Base-by-base conservation (phyloP, 345 rosid genomes). In the Eucalyptus cloeziana region DNA sequence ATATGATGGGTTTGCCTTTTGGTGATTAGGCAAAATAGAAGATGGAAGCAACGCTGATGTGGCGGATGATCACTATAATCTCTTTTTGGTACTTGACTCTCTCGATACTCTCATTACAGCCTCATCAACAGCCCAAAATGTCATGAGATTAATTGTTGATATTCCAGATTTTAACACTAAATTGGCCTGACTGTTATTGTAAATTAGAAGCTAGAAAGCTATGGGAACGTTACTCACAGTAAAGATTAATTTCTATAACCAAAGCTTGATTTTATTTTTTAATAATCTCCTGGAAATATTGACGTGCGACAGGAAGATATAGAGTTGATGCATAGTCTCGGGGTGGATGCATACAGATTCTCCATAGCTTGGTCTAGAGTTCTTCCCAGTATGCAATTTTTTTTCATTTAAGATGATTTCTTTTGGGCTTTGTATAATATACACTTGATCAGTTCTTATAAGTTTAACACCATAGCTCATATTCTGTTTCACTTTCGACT, bases 281-380 rank as follows among this genome's bases (percentile, higher is more conserved):
- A 27, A 50, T 86, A 51, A 15, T 64, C 43, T 30, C 14, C 21
- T 50, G 27, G 7, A 44, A 16, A 67, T 51, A 30, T 13, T 4
- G 54, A 17, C 17, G 15, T 85, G 60, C 37, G 44, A n/a, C 90
- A 90, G 91, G 90, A 81, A 49, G 90, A 88, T 49, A 83, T 90
- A 49, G 56, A 88, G 87, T 62, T 86, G 54, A 90, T 90, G 91
- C 85, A 64, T 60, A 45, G n/a, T 47, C 69, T 90, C 31, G 89
- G 91, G 37, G 91, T 89, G 76, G 51, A 91, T 88, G 56, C 91
- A 43, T 91, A 91, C 85, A 79, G 91, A 89, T 88, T 91, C 88
- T 91, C 91, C 22, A 89, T 91, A 25, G 81, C 92, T 3, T 91
- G 91, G 91, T 88, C 89, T 9, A 89, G 92, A 79, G 81, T 91